Evolutionary conservation across 768 basidiomycete genomes (phyloP), one percentile per base, ranked within the genome.

Genomic region (Boletus pseudo-olivaceus): DNA sequence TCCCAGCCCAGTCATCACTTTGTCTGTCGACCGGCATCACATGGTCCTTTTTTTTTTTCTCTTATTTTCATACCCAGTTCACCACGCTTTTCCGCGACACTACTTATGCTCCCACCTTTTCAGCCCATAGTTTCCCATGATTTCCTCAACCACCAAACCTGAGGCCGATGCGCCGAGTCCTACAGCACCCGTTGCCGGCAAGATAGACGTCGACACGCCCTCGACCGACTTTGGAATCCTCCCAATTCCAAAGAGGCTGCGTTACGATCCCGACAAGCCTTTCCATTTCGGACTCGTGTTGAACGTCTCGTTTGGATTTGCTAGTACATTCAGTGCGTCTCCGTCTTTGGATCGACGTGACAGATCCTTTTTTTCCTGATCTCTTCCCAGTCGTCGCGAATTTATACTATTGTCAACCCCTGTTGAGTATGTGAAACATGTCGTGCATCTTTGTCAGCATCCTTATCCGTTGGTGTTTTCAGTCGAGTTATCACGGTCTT

Each of bases 321-420:
- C 78, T 26, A 80, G 82, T 58, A 87, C 84, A 30, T 70, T 72
- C 49, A 58, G 68, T 72, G 40, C 43, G 70, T 55, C 14, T 23
- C 20, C 43, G 70, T 55, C 14, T 23, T 26, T 12, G 9, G 23
- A 8, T 4, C n/a, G 4, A 7, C 5, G 7, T 7, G 33, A 20
- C 3, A 7, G n/a, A 38, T 30, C 27, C 7, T 30, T 32, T 17
- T n/a, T n/a, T n/a, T n/a, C n/a, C 20, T 57, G n/a, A 65, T 14
- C 12, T 32, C 29, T 38, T 32, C 3, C 7, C 17, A 87, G 85
- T 73, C 40, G 83, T 83, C 14, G 79, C 83, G n/a, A 93, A 93
- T 63, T 66, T 93, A 44, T 93, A 92, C 64, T 93, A 92, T 60
- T 88, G 85, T 56, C 88, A 90, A 72, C 90, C 90, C 0, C 66